phyloP scores from a whole-genome alignment of 1,139 yeast species.

The Kodamaea ohmeri region DNA sequence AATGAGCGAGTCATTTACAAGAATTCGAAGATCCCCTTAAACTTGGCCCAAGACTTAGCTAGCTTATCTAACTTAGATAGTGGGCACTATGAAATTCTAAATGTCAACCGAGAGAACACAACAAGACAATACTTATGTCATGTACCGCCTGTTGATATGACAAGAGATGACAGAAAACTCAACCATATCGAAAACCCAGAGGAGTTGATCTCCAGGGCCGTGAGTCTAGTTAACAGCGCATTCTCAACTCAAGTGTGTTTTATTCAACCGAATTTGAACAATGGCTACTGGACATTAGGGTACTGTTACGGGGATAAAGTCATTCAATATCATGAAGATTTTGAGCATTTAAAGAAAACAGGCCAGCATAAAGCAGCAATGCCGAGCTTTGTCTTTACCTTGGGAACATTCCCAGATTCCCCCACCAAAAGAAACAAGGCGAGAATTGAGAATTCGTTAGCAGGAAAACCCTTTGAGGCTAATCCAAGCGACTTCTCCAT shows the following conservation, averaged over 20 bases:
- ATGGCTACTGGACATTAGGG: constrained; percentile 65
- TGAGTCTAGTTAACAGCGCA: constrained; percentile 19
- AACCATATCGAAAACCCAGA: constrained; percentile 2
- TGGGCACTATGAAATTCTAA: constrained; percentile 14
- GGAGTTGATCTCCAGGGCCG: constrained; percentile 24
- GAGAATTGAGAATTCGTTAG: constrained; percentile 5
- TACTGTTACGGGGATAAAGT: constrained; percentile 55
- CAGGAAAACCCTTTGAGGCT: constrained; percentile 7
- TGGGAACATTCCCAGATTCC: constrained; percentile 43
- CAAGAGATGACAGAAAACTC: neutral
- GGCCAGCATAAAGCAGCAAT: constrained; percentile 32
- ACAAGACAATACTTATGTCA: constrained; percentile 14
- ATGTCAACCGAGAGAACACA: constrained; percentile 7
- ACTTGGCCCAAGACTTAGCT: constrained; percentile 10
- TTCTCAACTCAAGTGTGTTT: constrained; percentile 29
- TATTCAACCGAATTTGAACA: constrained; percentile 31
- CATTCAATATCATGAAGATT: constrained; percentile 54
- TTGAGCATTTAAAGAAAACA: constrained; percentile 23
- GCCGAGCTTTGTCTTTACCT: constrained; percentile 40
- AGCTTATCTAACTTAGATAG: constrained; percentile 2
- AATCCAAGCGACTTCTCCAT: constrained; percentile 21
- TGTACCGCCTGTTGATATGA: constrained; percentile 10
- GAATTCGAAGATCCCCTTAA: constrained; percentile 13
- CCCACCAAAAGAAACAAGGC: constrained; percentile 17
- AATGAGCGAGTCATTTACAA: constrained; percentile 14